Evolutionary conservation across 352 stramenopile species (phyloP).

Genomic region (Phytophthora cactorum): DNA sequence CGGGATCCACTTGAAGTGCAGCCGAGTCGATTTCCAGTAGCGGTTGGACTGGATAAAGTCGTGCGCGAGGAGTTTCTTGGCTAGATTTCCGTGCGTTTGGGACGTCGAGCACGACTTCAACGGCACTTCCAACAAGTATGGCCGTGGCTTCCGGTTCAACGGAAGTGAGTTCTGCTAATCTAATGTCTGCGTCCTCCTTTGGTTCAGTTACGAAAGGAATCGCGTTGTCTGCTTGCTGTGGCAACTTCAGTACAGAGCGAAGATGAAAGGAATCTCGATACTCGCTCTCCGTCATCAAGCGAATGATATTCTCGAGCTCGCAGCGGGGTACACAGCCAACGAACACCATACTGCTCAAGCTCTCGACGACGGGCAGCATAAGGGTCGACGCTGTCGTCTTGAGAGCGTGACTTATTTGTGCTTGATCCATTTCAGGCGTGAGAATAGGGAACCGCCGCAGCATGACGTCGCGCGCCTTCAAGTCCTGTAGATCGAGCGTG

Average conservation of each 20-base stretch:
- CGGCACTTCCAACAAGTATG: background rate
- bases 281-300: background rate
- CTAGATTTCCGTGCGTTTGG: background rate
- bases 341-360: slow-evolving; percentile 47
- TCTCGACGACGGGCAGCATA: slow-evolving; percentile 54
- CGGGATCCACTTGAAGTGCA: slow-evolving; percentile 59
- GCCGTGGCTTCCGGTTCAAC: slow-evolving; percentile 8
- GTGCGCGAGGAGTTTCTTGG: slow-evolving; percentile 1
- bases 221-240: background rate
- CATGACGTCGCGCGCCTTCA: slow-evolving; percentile 68
- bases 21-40: slow-evolving; percentile 50
- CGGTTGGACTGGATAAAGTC: slow-evolving; percentile 1
- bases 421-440: slow-evolving; percentile 40
- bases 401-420: slow-evolving; percentile 39
- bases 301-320: slow-evolving; percentile 24
- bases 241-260: slow-evolving; percentile 10
- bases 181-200: background rate
- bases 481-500: slow-evolving; percentile 48
- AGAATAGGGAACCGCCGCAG: slow-evolving; percentile 47
- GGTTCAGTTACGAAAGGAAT: background rate
- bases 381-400: slow-evolving; percentile 10
- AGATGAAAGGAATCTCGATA: background rate
- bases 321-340: slow-evolving; percentile 48
- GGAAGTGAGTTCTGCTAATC: slow-evolving; percentile 1
- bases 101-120: background rate